phyloP scores from a whole-genome alignment of 352 stramenopile species.

The Peronospora belbahrii region DNA sequence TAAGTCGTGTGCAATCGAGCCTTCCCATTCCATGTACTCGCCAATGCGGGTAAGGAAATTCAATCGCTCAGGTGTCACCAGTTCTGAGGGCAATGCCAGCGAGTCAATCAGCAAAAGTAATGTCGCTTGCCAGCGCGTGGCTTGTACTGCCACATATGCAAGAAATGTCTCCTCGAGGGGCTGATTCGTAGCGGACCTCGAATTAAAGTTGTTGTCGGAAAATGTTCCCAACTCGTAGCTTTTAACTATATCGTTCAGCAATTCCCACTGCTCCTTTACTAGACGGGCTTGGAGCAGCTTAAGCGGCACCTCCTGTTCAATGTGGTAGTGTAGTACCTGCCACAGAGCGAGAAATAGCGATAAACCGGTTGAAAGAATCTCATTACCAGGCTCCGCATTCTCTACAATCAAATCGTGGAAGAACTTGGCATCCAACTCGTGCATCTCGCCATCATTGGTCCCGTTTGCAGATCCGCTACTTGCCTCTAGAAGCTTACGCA shows the following conservation, averaged over 20 bases:
- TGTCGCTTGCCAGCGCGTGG: constrained; percentile 76
- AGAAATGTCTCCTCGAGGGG: constrained; percentile 32
- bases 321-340: constrained; percentile 80
- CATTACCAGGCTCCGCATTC: constrained; percentile 45
- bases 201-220: constrained; percentile 5
- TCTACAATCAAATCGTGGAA: constrained; percentile 39
- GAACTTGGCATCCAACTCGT: constrained; percentile 28
- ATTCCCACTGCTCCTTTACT: constrained; percentile 46
- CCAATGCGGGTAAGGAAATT: constrained; percentile 57
- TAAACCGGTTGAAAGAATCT: constrained; percentile 60
- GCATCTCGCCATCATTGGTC: constrained; percentile 23
- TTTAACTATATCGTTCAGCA: constrained; percentile 56
- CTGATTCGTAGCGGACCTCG: constrained; percentile 1
- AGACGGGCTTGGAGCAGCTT: constrained; percentile 49
- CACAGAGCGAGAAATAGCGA: constrained; percentile 70
- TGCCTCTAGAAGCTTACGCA: constrained; percentile 38
- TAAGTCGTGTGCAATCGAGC: constrained; percentile 73
- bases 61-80: constrained; percentile 50
- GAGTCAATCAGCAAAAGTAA: constrained; percentile 76
- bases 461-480: constrained; percentile 20
- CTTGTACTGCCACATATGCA: constrained; percentile 56
- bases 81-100: constrained; percentile 46
- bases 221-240: constrained; percentile 44
- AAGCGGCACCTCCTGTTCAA: constrained; percentile 72
- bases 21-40: constrained; percentile 83